Evolutionary conservation across 225 moss, liverwort and hornwort genomes (phyloP).

Genomic region (Bryoerythrophyllum caledonicum): DNA sequence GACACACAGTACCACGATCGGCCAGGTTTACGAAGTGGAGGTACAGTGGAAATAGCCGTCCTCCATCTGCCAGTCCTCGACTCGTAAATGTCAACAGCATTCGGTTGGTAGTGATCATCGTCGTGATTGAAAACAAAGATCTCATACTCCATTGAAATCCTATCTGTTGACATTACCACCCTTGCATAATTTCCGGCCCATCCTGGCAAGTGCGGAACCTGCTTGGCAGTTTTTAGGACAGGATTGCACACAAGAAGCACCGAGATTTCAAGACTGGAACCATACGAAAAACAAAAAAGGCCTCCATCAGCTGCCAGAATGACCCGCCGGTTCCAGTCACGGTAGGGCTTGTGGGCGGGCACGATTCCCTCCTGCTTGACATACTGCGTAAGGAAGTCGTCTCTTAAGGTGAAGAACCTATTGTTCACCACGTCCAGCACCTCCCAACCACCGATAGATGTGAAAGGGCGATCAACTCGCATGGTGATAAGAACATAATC

Average conservation of each 20-base stretch:
- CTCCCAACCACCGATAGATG: neutral
- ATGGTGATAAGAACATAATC: neutral
- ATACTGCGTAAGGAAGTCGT: neutral
- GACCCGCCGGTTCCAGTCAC: neutral
- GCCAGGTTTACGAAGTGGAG: neutral
- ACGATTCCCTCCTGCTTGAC: neutral
- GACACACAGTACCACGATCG: neutral
- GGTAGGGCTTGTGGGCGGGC: neutral
- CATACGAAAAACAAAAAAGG: neutral
- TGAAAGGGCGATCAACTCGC: neutral
- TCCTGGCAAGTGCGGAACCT: neutral
- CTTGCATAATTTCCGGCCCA: neutral
- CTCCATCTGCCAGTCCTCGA: neutral
- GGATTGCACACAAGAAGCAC: neutral
- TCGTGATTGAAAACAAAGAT: neutral
- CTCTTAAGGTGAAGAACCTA: neutral
- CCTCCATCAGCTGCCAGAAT: constrained; percentile 8
- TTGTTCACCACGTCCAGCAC: neutral
- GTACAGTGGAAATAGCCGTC: neutral
- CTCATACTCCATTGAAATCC: neutral
- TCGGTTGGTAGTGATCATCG: no score
- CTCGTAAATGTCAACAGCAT: neutral
- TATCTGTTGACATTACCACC: neutral
- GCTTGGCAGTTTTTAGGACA: neutral
- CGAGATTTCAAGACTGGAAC: no score